Evolutionary conservation across 2,329 filamentous ascomycete species (phyloP).

Genomic region (Pseudogymnoascus sp.): DNA sequence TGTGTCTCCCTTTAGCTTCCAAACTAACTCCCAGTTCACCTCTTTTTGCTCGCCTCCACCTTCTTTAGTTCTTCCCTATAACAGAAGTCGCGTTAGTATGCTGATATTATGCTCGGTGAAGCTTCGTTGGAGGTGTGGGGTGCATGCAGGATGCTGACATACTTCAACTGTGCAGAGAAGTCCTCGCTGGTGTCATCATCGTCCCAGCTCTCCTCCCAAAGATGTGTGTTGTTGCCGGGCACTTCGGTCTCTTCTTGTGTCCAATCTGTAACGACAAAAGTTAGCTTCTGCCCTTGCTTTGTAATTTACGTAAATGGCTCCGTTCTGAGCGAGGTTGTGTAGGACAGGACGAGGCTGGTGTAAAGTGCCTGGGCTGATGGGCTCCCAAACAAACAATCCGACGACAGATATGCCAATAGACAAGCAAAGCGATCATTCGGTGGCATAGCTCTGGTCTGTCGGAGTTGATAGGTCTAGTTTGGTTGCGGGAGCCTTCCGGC

Average conservation of each 20-base stretch:
- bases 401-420: background rate
- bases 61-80: constrained; percentile 86
- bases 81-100: background rate
- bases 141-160: constrained; percentile 31
- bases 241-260: constrained; percentile 82
- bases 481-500: background rate
- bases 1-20: constrained; percentile 16
- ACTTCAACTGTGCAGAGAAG: constrained; percentile 93
- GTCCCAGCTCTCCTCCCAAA: constrained; percentile 99
- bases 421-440: background rate
- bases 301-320: background rate
- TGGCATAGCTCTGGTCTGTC: background rate
- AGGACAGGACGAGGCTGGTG: background rate
- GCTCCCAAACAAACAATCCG: background rate
- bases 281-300: constrained; percentile 1
- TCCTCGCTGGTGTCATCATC: constrained; percentile 96
- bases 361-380: background rate
- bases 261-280: constrained; percentile 61
- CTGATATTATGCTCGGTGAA: background rate
- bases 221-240: constrained; percentile 67
- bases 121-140: background rate
- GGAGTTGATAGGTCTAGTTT: background rate
- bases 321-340: background rate
- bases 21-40: constrained; percentile 37
- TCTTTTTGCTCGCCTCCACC: constrained; percentile 68